Evolutionary conservation across 2,329 filamentous ascomycete species (phyloP).

Genomic region (Penicillium brevicompactum): DNA sequence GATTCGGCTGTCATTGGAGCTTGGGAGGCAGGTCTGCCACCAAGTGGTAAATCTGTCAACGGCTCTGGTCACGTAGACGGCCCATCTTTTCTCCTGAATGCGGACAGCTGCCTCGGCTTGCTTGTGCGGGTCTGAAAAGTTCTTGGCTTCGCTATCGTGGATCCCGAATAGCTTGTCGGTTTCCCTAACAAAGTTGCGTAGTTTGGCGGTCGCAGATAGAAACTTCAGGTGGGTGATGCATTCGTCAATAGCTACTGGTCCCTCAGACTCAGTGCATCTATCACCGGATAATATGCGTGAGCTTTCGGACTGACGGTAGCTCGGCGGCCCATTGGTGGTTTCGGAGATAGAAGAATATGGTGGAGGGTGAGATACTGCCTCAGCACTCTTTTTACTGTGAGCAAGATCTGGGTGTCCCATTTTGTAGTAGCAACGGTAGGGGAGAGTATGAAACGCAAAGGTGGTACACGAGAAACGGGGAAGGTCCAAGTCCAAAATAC

Average conservation of each 20-base stretch:
- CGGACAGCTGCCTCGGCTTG: constrained; percentile 36
- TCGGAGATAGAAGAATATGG: neutral
- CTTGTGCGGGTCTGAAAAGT: neutral
- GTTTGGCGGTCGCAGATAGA: neutral
- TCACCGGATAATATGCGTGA: neutral
- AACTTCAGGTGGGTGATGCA: constrained; percentile 2
- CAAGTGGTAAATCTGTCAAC: constrained; percentile 69
- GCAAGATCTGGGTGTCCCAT: neutral
- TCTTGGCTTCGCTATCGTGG: neutral
- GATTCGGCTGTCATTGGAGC: constrained; percentile 12
- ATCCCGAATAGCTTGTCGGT: constrained; percentile 1
- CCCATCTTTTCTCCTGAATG: constrained; percentile 73
- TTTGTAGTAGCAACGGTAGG: neutral
- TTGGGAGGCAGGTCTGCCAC: constrained; percentile 53
- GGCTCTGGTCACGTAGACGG: constrained; percentile 67
- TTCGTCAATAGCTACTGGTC: neutral
- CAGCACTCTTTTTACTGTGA: neutral
- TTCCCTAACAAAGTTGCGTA: neutral
- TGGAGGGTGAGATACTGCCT: neutral
- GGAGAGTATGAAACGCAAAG: no score
- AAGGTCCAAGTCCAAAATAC: neutral
- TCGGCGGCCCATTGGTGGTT: neutral
- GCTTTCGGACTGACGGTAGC: neutral
- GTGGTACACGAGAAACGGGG: neutral
- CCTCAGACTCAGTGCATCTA: neutral